Conservation (phyloP, 2,329 filamentous ascomycete genomes). For the Stachybotrys elegans region DNA sequence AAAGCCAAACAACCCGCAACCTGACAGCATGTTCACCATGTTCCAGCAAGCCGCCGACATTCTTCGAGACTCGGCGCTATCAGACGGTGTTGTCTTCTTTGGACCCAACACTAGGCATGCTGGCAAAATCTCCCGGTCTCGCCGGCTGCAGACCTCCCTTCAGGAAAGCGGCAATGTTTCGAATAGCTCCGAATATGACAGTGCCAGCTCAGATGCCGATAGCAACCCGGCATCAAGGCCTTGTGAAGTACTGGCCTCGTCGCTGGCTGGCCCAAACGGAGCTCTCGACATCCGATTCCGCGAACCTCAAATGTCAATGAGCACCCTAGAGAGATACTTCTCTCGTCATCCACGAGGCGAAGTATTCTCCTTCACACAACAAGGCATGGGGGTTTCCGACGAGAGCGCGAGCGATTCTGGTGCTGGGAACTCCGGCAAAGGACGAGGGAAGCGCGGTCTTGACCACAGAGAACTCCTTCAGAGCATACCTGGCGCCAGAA, state of each 20-base stretch:
- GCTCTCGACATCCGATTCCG: too few species aligned
- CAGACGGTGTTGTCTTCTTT: conserved; percentile 24
- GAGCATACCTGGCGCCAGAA: conserved; percentile 25
- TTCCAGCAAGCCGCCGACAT: conserved; percentile 22
- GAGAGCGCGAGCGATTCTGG: conserved; percentile 21
- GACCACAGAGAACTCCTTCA: conserved; percentile 27
- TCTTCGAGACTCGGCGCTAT: conserved; percentile 21
- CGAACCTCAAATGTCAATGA: conserved; percentile 21
- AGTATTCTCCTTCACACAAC: conserved; percentile 22
- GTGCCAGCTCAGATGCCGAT: conserved; percentile 23
- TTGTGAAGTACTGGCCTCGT: conserved; percentile 23
- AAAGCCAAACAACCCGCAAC: conserved; percentile 7
- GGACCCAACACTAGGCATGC: conserved; percentile 21
- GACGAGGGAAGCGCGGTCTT: conserved; percentile 15
- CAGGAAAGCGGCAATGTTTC: conserved; percentile 2
- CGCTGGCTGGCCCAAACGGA: too few species aligned
- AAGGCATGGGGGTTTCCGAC: conserved; percentile 21
- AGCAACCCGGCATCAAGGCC: conserved; percentile 18
- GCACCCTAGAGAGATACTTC: conserved; percentile 24
- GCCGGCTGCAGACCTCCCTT: conserved; percentile 2
- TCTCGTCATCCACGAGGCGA: conserved; percentile 23
- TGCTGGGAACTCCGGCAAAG: background rate
- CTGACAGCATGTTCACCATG: conserved; percentile 17
- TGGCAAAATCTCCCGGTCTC: too few species aligned
- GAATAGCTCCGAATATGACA: background rate